These are phyloP conservation scores for Talaromyces funiculosus DNA, from an alignment of 2,329 filamentous ascomycete genomes.

Conservation along the genomic window DNA sequence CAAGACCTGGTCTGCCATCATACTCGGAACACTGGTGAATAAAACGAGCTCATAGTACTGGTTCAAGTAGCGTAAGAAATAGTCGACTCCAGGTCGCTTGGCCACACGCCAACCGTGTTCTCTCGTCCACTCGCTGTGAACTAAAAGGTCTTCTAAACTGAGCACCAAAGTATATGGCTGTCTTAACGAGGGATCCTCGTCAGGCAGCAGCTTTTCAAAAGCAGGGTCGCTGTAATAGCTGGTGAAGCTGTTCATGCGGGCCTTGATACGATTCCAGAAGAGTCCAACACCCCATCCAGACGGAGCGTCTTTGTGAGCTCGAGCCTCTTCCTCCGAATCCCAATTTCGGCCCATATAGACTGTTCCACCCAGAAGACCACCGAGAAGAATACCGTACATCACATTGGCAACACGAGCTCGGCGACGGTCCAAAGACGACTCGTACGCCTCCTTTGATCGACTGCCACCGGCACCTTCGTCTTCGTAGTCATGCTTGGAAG, in stretches of 20 bases:
- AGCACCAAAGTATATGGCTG: constrained; percentile 90
- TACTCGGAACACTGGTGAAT: constrained; percentile 83
- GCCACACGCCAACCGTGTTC: constrained; percentile 94
- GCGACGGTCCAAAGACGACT: constrained; percentile 83
- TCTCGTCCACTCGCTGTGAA: constrained; percentile 90
- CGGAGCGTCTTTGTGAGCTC: constrained; percentile 63
- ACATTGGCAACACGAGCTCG: constrained; percentile 71
- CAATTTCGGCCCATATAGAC: constrained; percentile 83
- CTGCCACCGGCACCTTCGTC: constrained; percentile 53
- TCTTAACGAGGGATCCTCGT: constrained; percentile 65
- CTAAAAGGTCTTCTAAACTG: constrained; percentile 85
- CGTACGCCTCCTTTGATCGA: constrained; percentile 72
- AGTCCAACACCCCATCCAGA: constrained; percentile 70
- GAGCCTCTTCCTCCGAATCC: constrained; percentile 68
- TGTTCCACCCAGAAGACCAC: constrained; percentile 53
- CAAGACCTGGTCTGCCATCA: constrained; percentile 78
- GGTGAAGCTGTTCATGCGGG: constrained; percentile 68
- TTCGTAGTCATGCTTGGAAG: constrained; percentile 39
- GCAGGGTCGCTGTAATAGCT: constrained; percentile 95
- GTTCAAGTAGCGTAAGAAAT: constrained; percentile 92
- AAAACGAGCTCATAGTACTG: constrained; percentile 98
- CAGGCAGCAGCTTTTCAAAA: constrained; percentile 83
- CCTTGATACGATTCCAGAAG: constrained; percentile 75
- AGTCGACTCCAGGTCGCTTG: constrained; percentile 91
- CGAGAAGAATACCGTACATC: constrained; percentile 59